phyloP scores from a whole-genome alignment of 2,329 filamentous ascomycete genomes.

The Geosmithia flava region DNA sequence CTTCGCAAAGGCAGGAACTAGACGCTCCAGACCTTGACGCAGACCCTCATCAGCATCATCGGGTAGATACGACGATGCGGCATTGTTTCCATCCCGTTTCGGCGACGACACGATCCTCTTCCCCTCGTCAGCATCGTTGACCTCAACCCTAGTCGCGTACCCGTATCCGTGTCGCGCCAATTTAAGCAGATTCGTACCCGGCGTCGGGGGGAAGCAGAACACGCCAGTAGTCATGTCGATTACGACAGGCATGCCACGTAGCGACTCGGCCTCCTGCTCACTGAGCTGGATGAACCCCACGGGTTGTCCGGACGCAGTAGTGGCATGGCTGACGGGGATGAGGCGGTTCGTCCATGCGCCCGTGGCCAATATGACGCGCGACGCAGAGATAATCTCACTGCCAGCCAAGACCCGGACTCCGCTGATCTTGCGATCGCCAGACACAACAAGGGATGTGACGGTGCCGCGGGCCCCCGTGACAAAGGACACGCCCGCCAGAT shows the following conservation, averaged over 20 bases:
- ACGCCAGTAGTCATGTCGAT: conserved; percentile 42
- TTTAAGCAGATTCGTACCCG: conserved; percentile 38
- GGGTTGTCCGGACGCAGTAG: conserved; percentile 51
- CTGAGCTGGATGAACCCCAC: conserved; percentile 53
- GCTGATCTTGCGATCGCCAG: conserved; percentile 6
- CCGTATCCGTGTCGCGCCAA: conserved; percentile 49
- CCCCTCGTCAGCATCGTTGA: conserved; percentile 6
- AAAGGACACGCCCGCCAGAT: conserved; percentile 15
- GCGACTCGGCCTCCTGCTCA: conserved; percentile 37
- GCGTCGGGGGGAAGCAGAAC: conserved; percentile 40
- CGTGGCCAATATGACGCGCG: conserved; percentile 50
- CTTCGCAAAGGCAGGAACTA: conserved; percentile 40
- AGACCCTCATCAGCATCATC: conserved; percentile 39
- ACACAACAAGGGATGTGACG: conserved; percentile 10
- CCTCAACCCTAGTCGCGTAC: conserved; percentile 22
- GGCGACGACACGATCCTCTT: conserved; percentile 16
- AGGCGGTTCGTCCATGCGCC: conserved; percentile 50
- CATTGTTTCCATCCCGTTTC: conserved; percentile 20
- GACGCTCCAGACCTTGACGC: conserved; percentile 33
- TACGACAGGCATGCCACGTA: conserved; percentile 45
- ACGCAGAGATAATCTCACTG: conserved; percentile 35
- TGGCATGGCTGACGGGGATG: conserved; percentile 48
- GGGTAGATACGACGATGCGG: conserved; percentile 28
- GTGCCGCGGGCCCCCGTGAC: conserved; percentile 15
- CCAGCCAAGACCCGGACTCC: conserved; percentile 12